phyloP scores from a whole-genome alignment of 306 rosid genomes.

The Notholithocarpus densiflorus region DNA sequence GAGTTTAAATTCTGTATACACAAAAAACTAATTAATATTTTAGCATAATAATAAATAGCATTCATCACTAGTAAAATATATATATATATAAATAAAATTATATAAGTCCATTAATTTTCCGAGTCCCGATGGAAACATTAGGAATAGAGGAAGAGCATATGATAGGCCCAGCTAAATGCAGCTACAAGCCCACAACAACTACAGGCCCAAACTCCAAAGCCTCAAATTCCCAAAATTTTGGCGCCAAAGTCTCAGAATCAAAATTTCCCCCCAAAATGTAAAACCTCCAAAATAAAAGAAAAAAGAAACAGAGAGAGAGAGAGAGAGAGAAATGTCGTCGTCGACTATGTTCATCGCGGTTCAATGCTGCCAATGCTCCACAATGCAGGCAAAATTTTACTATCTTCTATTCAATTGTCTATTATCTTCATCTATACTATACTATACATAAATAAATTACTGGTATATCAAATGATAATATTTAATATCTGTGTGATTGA shows the following conservation, averaged over 20 bases:
- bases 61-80: too few relatives aligned
- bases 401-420: background rate
- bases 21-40: accelerated
- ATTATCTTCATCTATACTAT: too few relatives aligned
- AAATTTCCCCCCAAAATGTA: too few relatives aligned
- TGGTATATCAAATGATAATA: too few relatives aligned
- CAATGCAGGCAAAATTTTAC: slow-evolving; percentile 62
- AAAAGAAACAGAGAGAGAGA: background rate
- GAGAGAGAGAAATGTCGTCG: slow-evolving; percentile 20
- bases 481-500: background rate
- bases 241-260: slow-evolving; percentile 20
- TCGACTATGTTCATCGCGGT: slow-evolving; percentile 68
- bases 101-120: too few relatives aligned
- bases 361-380: slow-evolving; percentile 80
- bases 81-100: too few relatives aligned
- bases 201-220: background rate
- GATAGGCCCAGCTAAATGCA: too few relatives aligned
- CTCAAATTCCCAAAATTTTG: slow-evolving; percentile 1
- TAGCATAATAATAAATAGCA: accelerated
- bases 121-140: too few relatives aligned
- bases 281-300: background rate
- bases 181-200: background rate
- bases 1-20: accelerated
- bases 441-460: too few relatives aligned
- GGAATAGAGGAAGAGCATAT: too few relatives aligned